Evolutionary conservation across 2,329 filamentous ascomycete species (phyloP), one percentile per base, ranked within the genome.

Genomic region (Scolecobasidium constrictum): DNA sequence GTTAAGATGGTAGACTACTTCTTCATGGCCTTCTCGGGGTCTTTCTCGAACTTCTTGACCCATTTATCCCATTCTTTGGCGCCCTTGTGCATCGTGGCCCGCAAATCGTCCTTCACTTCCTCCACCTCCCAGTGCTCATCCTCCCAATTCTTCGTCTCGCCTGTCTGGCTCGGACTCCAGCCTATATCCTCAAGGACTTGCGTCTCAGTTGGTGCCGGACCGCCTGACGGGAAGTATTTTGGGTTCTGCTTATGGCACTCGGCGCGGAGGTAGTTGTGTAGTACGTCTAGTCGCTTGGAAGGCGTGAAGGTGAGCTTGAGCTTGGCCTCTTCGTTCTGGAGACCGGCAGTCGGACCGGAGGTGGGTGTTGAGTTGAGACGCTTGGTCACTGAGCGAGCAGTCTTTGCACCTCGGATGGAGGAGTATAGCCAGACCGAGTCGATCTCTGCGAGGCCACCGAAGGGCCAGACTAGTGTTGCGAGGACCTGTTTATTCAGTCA

Each of bases 371-470:
- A 48, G 12, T 45, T 50, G 1, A 68, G 49, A 4, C 63, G 56
- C 46, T 62, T 64, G 4, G 62, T 62, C 16, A 67, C 58, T 9
- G 50, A 57, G 12, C 59, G 53, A 28, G 60, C 61, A 1, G 60
- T 63, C 45, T 64, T 61, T 7, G 64, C 63, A 13, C 65, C 65
- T 5, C 61, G 58, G 64, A 68, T 70, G 58, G 64, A 68, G 48
- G 56, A 53, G 46, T 60, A 60, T 28, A 53, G 55, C 59, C 58
- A 62, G 3, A 61, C 59, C 3, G 50, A 50, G 17, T 62, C 57
- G 13, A 62, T 53, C 40, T 62, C 57, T 18, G 56, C 49, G 2
- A 61, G 47, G 4, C 61, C 60, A 19, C 60, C 61, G 34, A 64
- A 60, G 4, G 62, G 61, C 50, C 62, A 56, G 21, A 64, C 39